These are phyloP conservation scores for Papiliotrema flavescens DNA, from an alignment of 1,284 basidiomycete genomes.

Conservation along the genomic window DNA sequence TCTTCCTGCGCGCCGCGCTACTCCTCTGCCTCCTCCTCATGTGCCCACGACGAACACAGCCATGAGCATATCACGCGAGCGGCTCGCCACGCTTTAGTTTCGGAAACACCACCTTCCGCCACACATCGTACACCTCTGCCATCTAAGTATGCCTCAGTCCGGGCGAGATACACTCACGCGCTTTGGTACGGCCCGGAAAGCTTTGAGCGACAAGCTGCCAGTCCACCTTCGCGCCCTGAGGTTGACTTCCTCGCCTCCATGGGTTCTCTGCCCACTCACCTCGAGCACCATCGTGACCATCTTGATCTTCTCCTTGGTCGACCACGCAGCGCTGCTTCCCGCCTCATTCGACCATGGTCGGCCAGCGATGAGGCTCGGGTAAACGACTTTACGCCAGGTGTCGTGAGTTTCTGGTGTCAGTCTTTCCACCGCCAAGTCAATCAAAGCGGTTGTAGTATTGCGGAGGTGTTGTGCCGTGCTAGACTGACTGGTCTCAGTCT, in stretches of 20 bases:
- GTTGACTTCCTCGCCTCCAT: not conserved
- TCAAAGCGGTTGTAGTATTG: too few relatives aligned
- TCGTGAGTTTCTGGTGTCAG: slow-evolving; percentile 14
- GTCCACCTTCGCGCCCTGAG: slow-evolving; percentile 11
- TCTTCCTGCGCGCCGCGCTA: too few relatives aligned
- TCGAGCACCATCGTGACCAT: slow-evolving; percentile 12
- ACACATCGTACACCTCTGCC: slow-evolving; percentile 34
- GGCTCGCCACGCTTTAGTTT: slow-evolving; percentile 24
- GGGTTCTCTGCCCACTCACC: slow-evolving; percentile 8
- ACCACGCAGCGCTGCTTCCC: slow-evolving; percentile 2
- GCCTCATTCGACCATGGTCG: slow-evolving; percentile 20
- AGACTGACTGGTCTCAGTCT: too few relatives aligned
- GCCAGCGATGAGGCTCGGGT: slow-evolving; percentile 15
- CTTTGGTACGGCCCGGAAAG: slow-evolving; percentile 15
- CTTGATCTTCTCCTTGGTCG: slow-evolving; percentile 16
- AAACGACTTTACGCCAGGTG: slow-evolving; percentile 33
- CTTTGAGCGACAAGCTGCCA: slow-evolving; percentile 13
- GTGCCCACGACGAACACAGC: too few relatives aligned
- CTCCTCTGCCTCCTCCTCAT: too few relatives aligned
- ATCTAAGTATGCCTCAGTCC: not conserved
- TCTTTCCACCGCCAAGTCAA: not conserved
- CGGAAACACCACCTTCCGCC: slow-evolving; percentile 35
- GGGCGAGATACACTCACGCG: slow-evolving; percentile 18
- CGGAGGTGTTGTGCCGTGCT: too few relatives aligned
- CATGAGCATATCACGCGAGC: slow-evolving; percentile 8